Base-by-base conservation (phyloP, 2,329 filamentous ascomycete species). In the Podosphaera xanthii region DNA sequence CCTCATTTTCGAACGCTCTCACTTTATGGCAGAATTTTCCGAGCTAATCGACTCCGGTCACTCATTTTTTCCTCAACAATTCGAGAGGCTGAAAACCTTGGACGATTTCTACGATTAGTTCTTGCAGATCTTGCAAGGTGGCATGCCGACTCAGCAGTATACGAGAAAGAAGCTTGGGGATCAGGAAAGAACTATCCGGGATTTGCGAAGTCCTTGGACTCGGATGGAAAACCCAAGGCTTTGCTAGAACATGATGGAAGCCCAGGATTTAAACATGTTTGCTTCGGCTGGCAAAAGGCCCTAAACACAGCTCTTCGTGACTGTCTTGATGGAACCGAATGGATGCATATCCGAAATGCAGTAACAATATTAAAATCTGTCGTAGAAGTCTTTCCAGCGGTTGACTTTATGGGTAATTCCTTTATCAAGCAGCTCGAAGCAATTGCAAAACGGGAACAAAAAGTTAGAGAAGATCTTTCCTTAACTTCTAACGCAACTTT, bases 321-420 rank as follows among this genome's bases (percentile, higher is more conserved):
- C 44, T 96, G 91, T 69, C 76, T 98, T 54, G 81, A 81, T 22
- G 84, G 84, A 35, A 82, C 80, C 38, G 91, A 97, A 71, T 98
- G 92, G 79, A 96, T 96, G 85, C 90, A 96, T 70, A 94, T 97
- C 68, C 83, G 91, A 59, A 98, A 98, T 69, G 88, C 89, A 52
- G 94, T 97, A 64, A 92, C 86, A 60, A 77, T 97, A 3, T 76
- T 98, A 61, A 94, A 92, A 69, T 78, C 81, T 9, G 77, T 95
- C 55, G 79, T 87, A 33, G 82, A 88, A 57, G 78, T 82, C 66
- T 98, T 95, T 76, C 94, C 92, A 3, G 84, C 83, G 14, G 81
- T 97, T 60, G 88, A 94, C 67, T 92, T 88, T 70, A 91, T 94
- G 77, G 92, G 87, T 40, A 76, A 75, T 46, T 77, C 79, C 64